These are phyloP conservation scores for Leishmania tarentolae DNA, from an alignment of 208 protist species.

Conservation along the genomic window DNA sequence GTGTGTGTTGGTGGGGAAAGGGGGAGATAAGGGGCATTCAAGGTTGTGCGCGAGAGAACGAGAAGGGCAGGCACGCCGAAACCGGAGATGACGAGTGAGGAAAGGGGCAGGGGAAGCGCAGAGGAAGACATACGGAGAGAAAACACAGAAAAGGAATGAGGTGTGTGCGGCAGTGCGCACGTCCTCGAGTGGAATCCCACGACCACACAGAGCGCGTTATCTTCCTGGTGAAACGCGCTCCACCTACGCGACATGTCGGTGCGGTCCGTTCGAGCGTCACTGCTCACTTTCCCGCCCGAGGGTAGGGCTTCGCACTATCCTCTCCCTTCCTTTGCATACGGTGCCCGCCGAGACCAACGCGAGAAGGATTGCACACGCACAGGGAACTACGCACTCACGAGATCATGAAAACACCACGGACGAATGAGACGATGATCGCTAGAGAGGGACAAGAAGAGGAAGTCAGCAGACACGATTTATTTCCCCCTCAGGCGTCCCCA, in stretches of 20 bases:
- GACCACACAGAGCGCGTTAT: background rate
- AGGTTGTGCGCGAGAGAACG: background rate
- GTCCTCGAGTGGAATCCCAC: background rate
- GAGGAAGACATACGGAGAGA: background rate
- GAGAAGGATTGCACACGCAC: background rate
- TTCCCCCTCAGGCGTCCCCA: background rate
- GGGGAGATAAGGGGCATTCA: background rate
- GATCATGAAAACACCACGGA: background rate
- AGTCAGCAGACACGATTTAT: background rate
- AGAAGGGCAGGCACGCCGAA: background rate
- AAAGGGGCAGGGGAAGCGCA: background rate
- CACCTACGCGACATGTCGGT: background rate
- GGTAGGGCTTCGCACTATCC: too few species aligned
- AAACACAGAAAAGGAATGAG: background rate
- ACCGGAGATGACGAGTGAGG: background rate
- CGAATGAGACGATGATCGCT: background rate
- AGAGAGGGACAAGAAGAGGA: background rate
- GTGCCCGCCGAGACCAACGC: background rate
- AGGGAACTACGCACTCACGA: background rate
- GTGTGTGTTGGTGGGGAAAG: background rate
- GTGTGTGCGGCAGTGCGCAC: background rate
- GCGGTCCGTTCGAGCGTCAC: background rate
- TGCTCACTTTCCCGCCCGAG: background rate
- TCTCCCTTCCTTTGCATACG: background rate
- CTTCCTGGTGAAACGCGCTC: background rate